These are phyloP conservation scores for Lophiotrema nucula DNA, from an alignment of 495 filamentous ascomycete genomes.

Conservation along the genomic window DNA sequence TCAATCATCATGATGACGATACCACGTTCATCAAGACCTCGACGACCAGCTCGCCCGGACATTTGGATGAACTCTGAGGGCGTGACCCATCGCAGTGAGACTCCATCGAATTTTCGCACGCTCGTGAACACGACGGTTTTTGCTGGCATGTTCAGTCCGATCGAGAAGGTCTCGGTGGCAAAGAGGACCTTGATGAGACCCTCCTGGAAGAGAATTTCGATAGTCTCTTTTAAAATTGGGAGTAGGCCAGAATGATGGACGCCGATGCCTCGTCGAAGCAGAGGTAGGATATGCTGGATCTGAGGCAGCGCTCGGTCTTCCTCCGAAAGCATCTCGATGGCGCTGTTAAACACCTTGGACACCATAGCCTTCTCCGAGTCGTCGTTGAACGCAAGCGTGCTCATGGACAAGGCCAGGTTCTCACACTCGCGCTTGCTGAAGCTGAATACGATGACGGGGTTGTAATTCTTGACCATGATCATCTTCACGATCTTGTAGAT, in stretches of 20 bases:
- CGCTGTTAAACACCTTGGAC: conserved; percentile 85
- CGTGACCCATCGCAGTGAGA: conserved; percentile 76
- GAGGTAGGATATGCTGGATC: conserved; percentile 84
- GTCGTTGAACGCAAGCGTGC: conserved; percentile 88
- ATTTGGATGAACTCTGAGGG: conserved; percentile 98
- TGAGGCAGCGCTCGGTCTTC: conserved; percentile 86
- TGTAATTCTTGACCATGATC: conserved; percentile 95
- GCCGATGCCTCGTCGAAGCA: conserved; percentile 88
- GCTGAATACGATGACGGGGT: conserved; percentile 98
- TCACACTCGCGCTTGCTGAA: conserved; percentile 98
- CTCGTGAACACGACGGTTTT: conserved; percentile 98
- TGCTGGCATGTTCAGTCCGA: conserved; percentile 97
- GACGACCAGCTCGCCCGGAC: conserved; percentile 92
- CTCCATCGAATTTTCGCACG: conserved; percentile 91
- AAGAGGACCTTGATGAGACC: conserved; percentile 97
- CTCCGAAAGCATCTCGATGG: conserved; percentile 83
- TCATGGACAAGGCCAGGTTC: conserved; percentile 77
- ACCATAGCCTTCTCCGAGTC: conserved; percentile 97
- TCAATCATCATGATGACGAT: conserved; percentile 99
- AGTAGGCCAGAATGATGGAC: conserved; percentile 95
- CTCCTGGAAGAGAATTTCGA: conserved; percentile 98
- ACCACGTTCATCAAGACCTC: conserved; percentile 95
- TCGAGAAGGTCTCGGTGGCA: conserved; percentile 97
- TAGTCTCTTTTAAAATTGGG: conserved; percentile 96
- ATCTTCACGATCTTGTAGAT: conserved; percentile 97